Percentiles rank a stretch among this genome's conserved stretches.
Conservation (phyloP, 768 basidiomycete genomes). For the Floccularia luteovirens region DNA sequence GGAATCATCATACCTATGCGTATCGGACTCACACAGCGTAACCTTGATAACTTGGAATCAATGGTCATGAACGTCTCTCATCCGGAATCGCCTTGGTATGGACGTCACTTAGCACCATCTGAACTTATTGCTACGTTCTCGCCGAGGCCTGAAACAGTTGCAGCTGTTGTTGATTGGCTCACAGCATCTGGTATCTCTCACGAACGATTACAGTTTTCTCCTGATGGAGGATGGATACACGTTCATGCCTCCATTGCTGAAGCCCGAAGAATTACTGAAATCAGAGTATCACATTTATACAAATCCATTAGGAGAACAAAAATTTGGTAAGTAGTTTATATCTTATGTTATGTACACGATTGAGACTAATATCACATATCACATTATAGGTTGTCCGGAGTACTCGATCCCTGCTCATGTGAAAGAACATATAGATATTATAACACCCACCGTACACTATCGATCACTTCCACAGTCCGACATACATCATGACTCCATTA, state of each 20-base stretch:
- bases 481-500: slow-evolving; percentile 5
- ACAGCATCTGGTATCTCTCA: slow-evolving; percentile 27
- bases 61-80: slow-evolving; percentile 41
- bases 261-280: slow-evolving; percentile 30
- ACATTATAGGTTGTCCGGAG: slow-evolving; percentile 23
- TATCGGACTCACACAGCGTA: slow-evolving; percentile 38
- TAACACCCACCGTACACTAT: slow-evolving; percentile 31
- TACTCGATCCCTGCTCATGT: slow-evolving; percentile 33
- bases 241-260: slow-evolving; percentile 32
- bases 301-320: slow-evolving; percentile 27
- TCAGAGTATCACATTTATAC: slow-evolving; percentile 39
- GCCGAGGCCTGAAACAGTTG: slow-evolving; percentile 31
- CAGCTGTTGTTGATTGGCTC: slow-evolving; percentile 36
- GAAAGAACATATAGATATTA: slow-evolving; percentile 30
- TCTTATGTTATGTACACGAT: background rate
- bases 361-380: background rate
- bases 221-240: slow-evolving; percentile 32
- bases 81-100: slow-evolving; percentile 41
- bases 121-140: slow-evolving; percentile 37
- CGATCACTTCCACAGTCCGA: slow-evolving; percentile 4
- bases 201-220: slow-evolving; percentile 27
- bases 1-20: slow-evolving; percentile 33
- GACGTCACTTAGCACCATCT: slow-evolving; percentile 38
- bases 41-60: slow-evolving; percentile 35
- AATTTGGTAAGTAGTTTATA: slow-evolving; percentile 27